A percentile compares a stretch with the other conserved stretches of the same genome.
These are phyloP conservation scores for Lactarius tabidus DNA, from an alignment of 768 basidiomycete species.

Conservation along the genomic window DNA sequence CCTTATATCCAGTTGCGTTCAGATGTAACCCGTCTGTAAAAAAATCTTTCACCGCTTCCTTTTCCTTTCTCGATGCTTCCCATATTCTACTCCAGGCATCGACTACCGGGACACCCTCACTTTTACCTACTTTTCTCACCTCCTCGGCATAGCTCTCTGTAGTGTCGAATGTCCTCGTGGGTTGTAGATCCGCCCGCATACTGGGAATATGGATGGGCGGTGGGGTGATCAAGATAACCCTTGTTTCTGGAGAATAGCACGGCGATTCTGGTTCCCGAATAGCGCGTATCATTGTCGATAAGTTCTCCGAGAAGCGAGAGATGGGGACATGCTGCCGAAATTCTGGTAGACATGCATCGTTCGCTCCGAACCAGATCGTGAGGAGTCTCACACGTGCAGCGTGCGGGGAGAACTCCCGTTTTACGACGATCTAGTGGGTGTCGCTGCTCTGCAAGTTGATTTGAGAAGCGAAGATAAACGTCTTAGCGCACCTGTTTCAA, in stretches of 20 bases:
- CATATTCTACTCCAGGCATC: conserved; percentile 77
- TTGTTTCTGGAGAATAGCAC: conserved; percentile 66
- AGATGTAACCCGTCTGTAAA: conserved; percentile 80
- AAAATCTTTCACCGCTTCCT: conserved; percentile 47
- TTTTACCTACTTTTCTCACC: conserved; percentile 55
- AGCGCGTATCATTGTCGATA: conserved; percentile 57
- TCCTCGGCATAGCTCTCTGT: conserved; percentile 70
- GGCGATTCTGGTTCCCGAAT: conserved; percentile 58
- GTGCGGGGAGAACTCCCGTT: conserved; percentile 41
- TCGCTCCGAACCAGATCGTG: conserved; percentile 87
- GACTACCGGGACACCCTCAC: conserved; percentile 54
- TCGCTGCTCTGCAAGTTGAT: not conserved
- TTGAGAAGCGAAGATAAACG: not conserved
- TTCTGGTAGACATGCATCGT: conserved; percentile 70
- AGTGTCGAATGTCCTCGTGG: conserved; percentile 59
- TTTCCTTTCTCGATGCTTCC: conserved; percentile 62
- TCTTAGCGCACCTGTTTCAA: conserved; percentile 58
- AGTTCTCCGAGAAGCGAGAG: conserved; percentile 56
- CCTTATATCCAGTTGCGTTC: conserved; percentile 68
- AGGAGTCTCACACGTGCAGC: conserved; percentile 66
- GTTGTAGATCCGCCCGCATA: conserved; percentile 46
- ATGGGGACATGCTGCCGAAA: conserved; percentile 76
- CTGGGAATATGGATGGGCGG: conserved; percentile 73
- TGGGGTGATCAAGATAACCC: conserved; percentile 77
- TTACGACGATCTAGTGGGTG: conserved; percentile 51